A percentile compares a stretch with the other conserved stretches of the same genome.
Conservation (phyloP, 2,329 filamentous ascomycete genomes). For the Plenodomus biglobosus region DNA sequence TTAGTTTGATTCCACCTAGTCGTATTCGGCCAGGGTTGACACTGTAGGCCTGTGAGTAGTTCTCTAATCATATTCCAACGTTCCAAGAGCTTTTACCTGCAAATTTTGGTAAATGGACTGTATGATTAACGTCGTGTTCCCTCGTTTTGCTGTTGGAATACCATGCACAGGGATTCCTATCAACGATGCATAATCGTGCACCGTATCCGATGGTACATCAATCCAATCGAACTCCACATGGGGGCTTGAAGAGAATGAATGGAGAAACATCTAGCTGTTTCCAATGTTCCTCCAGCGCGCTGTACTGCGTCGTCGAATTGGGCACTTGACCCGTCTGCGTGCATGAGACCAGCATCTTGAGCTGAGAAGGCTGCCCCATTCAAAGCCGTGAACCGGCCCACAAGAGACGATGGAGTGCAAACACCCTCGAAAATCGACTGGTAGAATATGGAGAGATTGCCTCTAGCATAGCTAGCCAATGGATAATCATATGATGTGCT, state of each 20-base stretch:
- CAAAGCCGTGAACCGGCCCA: not conserved
- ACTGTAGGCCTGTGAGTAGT: not conserved
- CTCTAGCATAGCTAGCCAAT: not conserved
- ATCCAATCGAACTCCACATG: not conserved
- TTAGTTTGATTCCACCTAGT: not conserved
- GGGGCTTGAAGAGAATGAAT: not conserved
- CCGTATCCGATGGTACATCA: not conserved
- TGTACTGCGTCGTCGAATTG: not conserved
- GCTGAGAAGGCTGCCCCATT: not conserved
- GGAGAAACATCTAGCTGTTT: not conserved
- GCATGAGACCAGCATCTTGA: not conserved
- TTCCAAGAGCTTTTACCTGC: not conserved
- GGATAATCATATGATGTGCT: not conserved
- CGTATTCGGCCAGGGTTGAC: not conserved
- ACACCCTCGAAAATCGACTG: not conserved
- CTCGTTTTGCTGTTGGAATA: not conserved
- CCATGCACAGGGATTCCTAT: not conserved
- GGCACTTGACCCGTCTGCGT: slow-evolving; percentile 1
- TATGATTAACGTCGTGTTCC: not conserved
- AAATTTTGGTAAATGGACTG: not conserved
- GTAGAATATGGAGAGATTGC: not conserved
- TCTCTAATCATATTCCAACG: not conserved
- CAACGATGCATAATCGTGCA: not conserved
- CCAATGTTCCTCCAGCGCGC: not conserved
- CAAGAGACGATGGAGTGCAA: not conserved